These are phyloP conservation scores for Podospora conica DNA, from an alignment of 495 filamentous ascomycete species.

Conservation along the genomic window DNA sequence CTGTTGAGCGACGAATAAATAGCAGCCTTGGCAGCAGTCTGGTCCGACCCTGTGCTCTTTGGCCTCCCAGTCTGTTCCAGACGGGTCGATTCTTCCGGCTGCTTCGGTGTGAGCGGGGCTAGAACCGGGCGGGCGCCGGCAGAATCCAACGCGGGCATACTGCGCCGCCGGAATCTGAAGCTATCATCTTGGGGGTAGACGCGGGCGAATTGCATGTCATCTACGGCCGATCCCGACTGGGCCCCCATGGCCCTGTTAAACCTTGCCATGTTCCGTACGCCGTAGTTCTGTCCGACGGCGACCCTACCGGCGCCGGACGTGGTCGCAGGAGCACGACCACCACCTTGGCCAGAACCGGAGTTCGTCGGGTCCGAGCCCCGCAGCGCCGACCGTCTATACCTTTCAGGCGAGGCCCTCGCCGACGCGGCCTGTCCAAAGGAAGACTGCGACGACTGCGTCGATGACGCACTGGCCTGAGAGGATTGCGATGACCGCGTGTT, in stretches of 20 bases:
- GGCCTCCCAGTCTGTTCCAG: slow-evolving; percentile 26
- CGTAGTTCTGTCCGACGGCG: slow-evolving; percentile 40
- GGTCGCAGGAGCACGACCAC: slow-evolving; percentile 29
- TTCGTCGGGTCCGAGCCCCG: slow-evolving; percentile 36
- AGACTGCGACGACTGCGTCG: slow-evolving; percentile 22
- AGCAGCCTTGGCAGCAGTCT: slow-evolving; percentile 24
- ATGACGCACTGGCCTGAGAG: slow-evolving; percentile 23
- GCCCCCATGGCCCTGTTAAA: slow-evolving; percentile 43
- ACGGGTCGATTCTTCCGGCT: slow-evolving; percentile 35
- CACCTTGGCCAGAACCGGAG: slow-evolving; percentile 12
- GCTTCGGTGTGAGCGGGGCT: slow-evolving; percentile 35
- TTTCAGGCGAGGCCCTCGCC: slow-evolving; percentile 45
- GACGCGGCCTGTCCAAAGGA: slow-evolving; percentile 29
- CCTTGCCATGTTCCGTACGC: slow-evolving; percentile 26
- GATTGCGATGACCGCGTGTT: slow-evolving; percentile 27
- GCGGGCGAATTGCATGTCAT: slow-evolving; percentile 49
- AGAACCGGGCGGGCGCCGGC: slow-evolving; percentile 42
- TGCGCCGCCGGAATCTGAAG: slow-evolving; percentile 74
- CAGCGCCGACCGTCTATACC: slow-evolving; percentile 46
- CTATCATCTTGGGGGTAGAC: slow-evolving; percentile 52
- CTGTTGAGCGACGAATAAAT: slow-evolving; percentile 16
- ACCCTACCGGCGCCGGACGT: slow-evolving; percentile 32
- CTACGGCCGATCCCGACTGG: slow-evolving; percentile 34
- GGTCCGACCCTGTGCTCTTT: slow-evolving; percentile 35
- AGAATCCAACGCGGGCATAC: slow-evolving; percentile 74